Evolutionary conservation across 2,329 filamentous ascomycete species (phyloP).

Genomic region (Penicillium fuscoglaucum): DNA sequence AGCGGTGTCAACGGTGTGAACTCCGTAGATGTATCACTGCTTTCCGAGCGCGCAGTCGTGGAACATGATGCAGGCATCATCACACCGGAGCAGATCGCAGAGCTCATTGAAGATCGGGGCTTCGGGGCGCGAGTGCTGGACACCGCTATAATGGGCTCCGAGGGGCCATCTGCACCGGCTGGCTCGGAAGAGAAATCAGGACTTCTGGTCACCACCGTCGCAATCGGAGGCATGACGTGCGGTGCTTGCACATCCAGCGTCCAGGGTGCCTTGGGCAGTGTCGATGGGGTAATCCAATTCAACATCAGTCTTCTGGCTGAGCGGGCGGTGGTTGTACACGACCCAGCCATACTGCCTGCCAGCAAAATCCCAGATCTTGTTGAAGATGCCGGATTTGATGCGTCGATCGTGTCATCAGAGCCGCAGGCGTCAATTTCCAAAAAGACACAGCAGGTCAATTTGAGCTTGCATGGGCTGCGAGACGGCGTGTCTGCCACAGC

Average conservation of each 20-base stretch:
- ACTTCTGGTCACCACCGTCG: constrained; percentile 72
- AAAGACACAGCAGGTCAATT: constrained; percentile 64
- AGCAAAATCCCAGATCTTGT: constrained; percentile 79
- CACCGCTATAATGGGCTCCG: constrained; percentile 52
- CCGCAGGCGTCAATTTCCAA: constrained; percentile 57
- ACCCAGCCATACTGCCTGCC: constrained; percentile 67
- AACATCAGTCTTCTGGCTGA: constrained; percentile 95
- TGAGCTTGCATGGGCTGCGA: constrained; percentile 80
- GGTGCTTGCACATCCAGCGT: constrained; percentile 93
- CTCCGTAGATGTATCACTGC: constrained; percentile 76
- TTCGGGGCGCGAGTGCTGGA: constrained; percentile 80
- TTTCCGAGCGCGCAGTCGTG: constrained; percentile 82
- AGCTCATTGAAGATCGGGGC: constrained; percentile 66
- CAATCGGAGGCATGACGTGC: constrained; percentile 96
- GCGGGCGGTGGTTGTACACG: constrained; percentile 82
- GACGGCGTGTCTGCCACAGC: constrained; percentile 70
- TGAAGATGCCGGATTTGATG: constrained; percentile 87
- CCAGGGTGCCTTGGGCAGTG: constrained; percentile 73
- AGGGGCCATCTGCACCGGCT: constrained; percentile 35
- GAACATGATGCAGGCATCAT: constrained; percentile 68
- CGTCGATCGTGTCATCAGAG: constrained; percentile 74
- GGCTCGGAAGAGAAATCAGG: constrained; percentile 37
- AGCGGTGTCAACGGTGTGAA: constrained; percentile 71
- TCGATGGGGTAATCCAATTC: constrained; percentile 80
- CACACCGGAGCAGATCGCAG: constrained; percentile 55